A percentile compares a stretch with the other conserved stretches of the same genome.
Evolutionary conservation across 768 basidiomycete species (phyloP).

Genomic region (Tricholoma bakamatsutake): DNA sequence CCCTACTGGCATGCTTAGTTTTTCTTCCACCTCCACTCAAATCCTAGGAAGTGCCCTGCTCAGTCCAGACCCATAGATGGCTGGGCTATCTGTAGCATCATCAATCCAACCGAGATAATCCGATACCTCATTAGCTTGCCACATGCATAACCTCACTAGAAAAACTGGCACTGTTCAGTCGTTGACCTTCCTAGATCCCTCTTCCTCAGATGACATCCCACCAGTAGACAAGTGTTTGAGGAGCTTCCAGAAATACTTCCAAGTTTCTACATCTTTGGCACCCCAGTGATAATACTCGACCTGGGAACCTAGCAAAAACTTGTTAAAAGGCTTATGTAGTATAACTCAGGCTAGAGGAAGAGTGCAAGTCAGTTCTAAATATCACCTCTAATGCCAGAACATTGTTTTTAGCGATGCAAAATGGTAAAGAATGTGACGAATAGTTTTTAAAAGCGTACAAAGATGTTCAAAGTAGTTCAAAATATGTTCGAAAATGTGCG

Average conservation of each 20-base stretch:
- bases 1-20: background rate
- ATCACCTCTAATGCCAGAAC: too few relatives aligned
- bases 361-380: too few relatives aligned
- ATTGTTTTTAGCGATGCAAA: too few relatives aligned
- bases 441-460: too few relatives aligned
- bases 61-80: background rate
- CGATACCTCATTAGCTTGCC: background rate
- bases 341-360: too few relatives aligned
- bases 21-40: background rate
- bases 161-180: background rate
- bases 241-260: constrained; percentile 3
- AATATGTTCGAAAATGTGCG: too few relatives aligned
- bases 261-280: too few relatives aligned
- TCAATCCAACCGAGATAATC: background rate
- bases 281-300: too few relatives aligned
- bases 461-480: too few relatives aligned
- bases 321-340: too few relatives aligned
- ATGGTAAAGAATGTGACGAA: too few relatives aligned
- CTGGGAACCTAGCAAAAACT: too few relatives aligned
- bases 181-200: background rate
- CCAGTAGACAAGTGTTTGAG: constrained; percentile 1
- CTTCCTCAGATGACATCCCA: constrained; percentile 13
- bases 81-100: background rate
- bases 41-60: background rate
- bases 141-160: background rate